Base-by-base conservation (phyloP, 2,329 filamentous ascomycete species). In the Cladophialophora yegresii region DNA sequence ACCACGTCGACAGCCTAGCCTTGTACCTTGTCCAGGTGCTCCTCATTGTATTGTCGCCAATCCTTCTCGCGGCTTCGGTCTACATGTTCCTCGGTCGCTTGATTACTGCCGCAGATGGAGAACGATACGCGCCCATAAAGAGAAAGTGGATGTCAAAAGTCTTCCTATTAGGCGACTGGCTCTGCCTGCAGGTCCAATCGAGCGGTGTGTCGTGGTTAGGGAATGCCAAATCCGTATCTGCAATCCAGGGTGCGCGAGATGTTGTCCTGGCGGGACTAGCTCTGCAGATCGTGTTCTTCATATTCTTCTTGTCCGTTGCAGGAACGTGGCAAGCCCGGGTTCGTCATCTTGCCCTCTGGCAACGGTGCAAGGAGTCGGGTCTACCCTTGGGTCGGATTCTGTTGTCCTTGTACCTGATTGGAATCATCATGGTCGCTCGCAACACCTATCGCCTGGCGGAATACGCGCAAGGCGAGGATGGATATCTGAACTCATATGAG, bases 211-310 rank as follows among this genome's bases (percentile, higher is more conserved):
- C 64, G 43, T 78, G 79, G 68, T 71, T 77, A 28, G 56, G 43
- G n/a, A 71, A 71, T 1, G 71, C 73, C 0, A 72, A 71, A 12
- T 68, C 69, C 2, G 62, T 70, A 4, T 67, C 70, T 0, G 66
- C 69, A 13, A 69, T 72, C 1, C 16, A 60, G n/a, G 72, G 73
- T 61, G 65, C 71, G 0, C 80, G 80, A 2, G 77, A 83, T 67
- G 79, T 83, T 63, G 84, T 73, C 47, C 73, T 75, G 66, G 74
- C 62, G 3, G 75, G 75, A 1, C 72, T 77, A 22, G 75, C 69
- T 12, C 69, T 87, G 12, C 86, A 88, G 70, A 73, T 87, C 23
- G 75, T 79, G 10, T 81, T 87, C 30, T 77, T 84, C 16, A 60
- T 72, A 2, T 71, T 80, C 22, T 87, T 88, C 68, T 26, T 83